These are phyloP conservation scores for Sanguinoderma infundibulare DNA, from an alignment of 1,284 basidiomycete genomes.

Conservation along the genomic window DNA sequence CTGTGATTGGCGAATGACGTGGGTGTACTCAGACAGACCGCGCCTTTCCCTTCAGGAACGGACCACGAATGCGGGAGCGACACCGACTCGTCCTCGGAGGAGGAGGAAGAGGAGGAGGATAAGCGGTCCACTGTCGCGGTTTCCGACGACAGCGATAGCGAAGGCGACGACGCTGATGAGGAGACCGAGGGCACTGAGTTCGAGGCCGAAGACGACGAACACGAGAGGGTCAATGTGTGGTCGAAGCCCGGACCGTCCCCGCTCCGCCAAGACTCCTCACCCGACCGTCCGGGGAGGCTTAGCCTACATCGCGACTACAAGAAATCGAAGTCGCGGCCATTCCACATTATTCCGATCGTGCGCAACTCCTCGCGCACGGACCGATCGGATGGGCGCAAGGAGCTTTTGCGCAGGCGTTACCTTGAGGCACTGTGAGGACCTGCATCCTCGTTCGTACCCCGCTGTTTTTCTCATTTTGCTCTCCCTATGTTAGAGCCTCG, in stretches of 20 bases:
- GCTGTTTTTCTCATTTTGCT: no score
- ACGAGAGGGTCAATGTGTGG: neutral
- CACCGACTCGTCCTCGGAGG: neutral
- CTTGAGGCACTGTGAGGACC: no score
- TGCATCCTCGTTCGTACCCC: no score
- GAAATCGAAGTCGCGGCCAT: no score
- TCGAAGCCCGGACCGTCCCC: conserved; percentile 1
- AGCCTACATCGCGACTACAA: neutral
- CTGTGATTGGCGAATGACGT: neutral
- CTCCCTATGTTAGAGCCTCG: neutral
- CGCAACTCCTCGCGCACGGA: neutral
- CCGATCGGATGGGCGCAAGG: neutral
- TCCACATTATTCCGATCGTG: neutral
- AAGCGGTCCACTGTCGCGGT: no score
- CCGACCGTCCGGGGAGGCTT: neutral
- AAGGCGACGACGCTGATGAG: neutral
- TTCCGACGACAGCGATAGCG: neutral
- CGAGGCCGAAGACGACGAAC: neutral
- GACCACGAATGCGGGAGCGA: neutral
- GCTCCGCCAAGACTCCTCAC: neutral
- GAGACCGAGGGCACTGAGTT: conserved; percentile 1
- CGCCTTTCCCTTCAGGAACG: neutral
- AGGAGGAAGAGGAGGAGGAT: neutral
- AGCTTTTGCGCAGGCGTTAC: neutral
- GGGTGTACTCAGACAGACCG: neutral